Percentiles rank a stretch among this genome's conserved stretches.
phyloP scores from a whole-genome alignment of 805 yeast species.

The Candida mattraensis region DNA sequence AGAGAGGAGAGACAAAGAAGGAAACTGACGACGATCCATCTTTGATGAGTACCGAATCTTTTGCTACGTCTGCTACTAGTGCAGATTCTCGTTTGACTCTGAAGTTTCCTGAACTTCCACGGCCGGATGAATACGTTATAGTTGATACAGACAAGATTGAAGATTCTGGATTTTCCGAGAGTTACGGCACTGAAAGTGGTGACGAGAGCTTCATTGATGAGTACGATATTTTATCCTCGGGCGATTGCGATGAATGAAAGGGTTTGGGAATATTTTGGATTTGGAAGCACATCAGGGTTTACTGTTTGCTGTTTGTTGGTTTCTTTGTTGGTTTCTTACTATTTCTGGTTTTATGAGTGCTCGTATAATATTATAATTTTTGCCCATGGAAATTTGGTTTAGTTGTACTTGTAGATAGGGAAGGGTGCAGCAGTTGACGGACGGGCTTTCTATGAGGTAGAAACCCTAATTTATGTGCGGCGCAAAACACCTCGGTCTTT shows the following conservation, averaged over 20 bases:
- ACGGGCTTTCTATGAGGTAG: too few relatives aligned
- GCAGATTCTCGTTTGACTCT: constrained; percentile 4
- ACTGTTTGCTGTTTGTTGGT: not conserved
- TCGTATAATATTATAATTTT: too few relatives aligned
- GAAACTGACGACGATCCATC: not conserved
- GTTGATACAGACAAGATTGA: constrained; percentile 3
- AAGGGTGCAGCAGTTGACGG: too few relatives aligned
- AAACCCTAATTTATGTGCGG: not conserved
- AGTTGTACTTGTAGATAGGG: too few relatives aligned
- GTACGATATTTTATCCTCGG: constrained; percentile 25
- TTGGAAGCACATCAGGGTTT: too few relatives aligned
- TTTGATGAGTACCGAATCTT: too few relatives aligned
- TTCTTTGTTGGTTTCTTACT: not conserved
- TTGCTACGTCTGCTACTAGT: constrained; percentile 2
- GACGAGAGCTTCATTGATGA: constrained; percentile 18
- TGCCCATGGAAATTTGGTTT: too few relatives aligned
- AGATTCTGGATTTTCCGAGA: too few relatives aligned
- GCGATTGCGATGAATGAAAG: constrained; percentile 17
- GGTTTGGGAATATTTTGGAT: constrained; percentile 1
- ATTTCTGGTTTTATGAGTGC: not conserved
- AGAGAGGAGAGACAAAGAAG: too few relatives aligned
- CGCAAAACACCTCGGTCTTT: constrained; percentile 1
- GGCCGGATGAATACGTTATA: constrained; percentile 3
- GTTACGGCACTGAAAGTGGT: not conserved
- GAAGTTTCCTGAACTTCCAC: constrained; percentile 9